These are phyloP conservation scores for Penicillium glabrum DNA, from an alignment of 2,329 filamentous ascomycete genomes.

Conservation along the genomic window DNA sequence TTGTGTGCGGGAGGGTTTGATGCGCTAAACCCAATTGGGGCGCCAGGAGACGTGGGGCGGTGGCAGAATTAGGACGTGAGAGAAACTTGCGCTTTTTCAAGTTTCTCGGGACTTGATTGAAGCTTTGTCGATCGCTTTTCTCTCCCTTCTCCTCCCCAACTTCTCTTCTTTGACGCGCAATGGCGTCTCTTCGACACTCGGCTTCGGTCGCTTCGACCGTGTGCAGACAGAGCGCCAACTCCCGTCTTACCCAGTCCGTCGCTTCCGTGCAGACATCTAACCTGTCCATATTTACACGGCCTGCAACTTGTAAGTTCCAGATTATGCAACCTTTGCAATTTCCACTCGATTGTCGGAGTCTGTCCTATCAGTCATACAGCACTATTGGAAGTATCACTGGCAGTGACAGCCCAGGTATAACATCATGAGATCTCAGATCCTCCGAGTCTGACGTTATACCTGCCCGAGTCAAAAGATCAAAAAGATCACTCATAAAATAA, in stretches of 20 bases:
- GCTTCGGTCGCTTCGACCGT: slow-evolving; percentile 33
- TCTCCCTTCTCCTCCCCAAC: slow-evolving; percentile 1
- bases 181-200: slow-evolving; percentile 33
- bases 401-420: neutral
- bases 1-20: slow-evolving; percentile 28
- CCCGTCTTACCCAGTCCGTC: slow-evolving; percentile 30
- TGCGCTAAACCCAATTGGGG: slow-evolving; percentile 31
- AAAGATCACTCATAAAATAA: neutral
- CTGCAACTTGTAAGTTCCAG: slow-evolving; percentile 30
- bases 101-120: neutral
- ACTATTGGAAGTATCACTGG: neutral
- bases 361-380: neutral
- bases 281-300: slow-evolving; percentile 28
- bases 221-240: slow-evolving; percentile 34
- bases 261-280: slow-evolving; percentile 31
- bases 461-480: neutral
- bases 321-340: neutral
- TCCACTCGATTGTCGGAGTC: neutral
- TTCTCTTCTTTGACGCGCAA: slow-evolving; percentile 15
- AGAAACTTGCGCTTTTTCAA: slow-evolving; percentile 22
- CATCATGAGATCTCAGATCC: neutral
- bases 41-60: slow-evolving; percentile 12
- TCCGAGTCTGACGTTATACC: neutral
- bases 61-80: slow-evolving; percentile 21
- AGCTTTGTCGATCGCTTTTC: neutral